Conservation (phyloP, 2,329 filamentous ascomycete genomes). For the Aspergillus ruber region DNA sequence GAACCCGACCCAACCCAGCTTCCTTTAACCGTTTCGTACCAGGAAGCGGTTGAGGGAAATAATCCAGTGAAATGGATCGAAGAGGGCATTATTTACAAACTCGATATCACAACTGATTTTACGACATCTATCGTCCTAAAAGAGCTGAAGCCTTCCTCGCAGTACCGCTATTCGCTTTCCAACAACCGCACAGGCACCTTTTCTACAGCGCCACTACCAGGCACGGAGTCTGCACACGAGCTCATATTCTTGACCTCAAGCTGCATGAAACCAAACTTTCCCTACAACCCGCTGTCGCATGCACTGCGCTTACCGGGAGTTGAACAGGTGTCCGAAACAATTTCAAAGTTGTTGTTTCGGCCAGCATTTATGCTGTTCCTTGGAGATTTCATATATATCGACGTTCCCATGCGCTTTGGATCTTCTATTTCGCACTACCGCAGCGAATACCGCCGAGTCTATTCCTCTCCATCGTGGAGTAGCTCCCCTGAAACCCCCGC, state of each 20-base stretch:
- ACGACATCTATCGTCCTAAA: conserved; percentile 65
- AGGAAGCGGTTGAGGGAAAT: conserved; percentile 27
- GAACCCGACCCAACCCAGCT: conserved; percentile 72
- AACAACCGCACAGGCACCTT: conserved; percentile 84
- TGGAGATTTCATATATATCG: conserved; percentile 49
- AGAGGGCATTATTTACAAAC: conserved; percentile 58
- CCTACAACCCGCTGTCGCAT: conserved; percentile 79
- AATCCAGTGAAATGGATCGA: conserved; percentile 51
- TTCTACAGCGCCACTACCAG: conserved; percentile 64
- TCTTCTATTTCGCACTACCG: conserved; percentile 69
- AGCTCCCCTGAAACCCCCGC: conserved; percentile 58
- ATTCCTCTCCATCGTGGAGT: conserved; percentile 85
- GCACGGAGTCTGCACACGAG: conserved; percentile 57
- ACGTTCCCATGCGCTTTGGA: conserved; percentile 77
- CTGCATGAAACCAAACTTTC: conserved; percentile 86
- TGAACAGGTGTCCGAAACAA: conserved; percentile 63
- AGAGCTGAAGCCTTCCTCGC: conserved; percentile 61
- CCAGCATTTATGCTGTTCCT: conserved; percentile 56
- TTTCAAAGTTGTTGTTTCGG: conserved; percentile 55
- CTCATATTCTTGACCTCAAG: conserved; percentile 91
- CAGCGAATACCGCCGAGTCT: conserved; percentile 90
- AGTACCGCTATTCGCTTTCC: conserved; percentile 78
- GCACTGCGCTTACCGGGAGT: conserved; percentile 77
- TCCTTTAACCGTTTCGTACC: conserved; percentile 65
- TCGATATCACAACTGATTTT: conserved; percentile 74